phyloP scores from a whole-genome alignment of 768 basidiomycete species.

The Neoboletus magnificus region DNA sequence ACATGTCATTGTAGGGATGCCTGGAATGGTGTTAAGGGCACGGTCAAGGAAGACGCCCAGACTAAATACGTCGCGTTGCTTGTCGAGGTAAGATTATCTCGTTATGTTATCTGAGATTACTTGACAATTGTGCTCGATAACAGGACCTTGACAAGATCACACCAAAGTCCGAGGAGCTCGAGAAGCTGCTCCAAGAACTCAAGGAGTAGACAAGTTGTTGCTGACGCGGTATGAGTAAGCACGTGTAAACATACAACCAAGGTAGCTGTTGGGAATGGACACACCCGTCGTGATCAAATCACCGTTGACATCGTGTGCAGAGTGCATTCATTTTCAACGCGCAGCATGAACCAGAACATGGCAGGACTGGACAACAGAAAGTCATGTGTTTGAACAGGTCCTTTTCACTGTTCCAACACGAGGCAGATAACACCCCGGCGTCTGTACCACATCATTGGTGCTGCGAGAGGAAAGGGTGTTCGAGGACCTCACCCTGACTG shows the following conservation, averaged over 20 bases:
- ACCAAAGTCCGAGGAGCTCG: slow-evolving; percentile 46
- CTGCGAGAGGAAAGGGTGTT: slow-evolving; percentile 18
- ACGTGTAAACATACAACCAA: slow-evolving; percentile 1
- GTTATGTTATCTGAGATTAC: neutral
- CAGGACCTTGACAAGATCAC: slow-evolving; percentile 54
- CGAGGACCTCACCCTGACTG: slow-evolving; percentile 11
- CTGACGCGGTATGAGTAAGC: slow-evolving; percentile 1
- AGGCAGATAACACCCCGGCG: slow-evolving; percentile 30
- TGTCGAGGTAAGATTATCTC: slow-evolving; percentile 47
- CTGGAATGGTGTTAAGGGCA: slow-evolving; percentile 74
- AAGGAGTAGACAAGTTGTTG: slow-evolving; percentile 38
- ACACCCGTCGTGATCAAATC: neutral
- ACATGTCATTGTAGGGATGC: slow-evolving; percentile 62
- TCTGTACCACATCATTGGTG: slow-evolving; percentile 22
- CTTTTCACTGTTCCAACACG: slow-evolving; percentile 10
- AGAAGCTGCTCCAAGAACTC: slow-evolving; percentile 57
- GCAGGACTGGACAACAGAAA: neutral
- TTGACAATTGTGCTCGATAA: slow-evolving; percentile 5
- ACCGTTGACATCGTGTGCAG: slow-evolving; percentile 9
- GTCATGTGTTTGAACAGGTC: neutral
- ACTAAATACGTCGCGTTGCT: slow-evolving; percentile 74
- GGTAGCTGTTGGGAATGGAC: neutral
- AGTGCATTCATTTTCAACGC: neutral
- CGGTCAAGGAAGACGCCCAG: slow-evolving; percentile 67
- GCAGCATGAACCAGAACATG: neutral